Percentiles rank a stretch among this genome's conserved stretches.
Evolutionary conservation across 164 flowering plant genomes (phyloP).

Genomic region (Annona cherimola): DNA sequence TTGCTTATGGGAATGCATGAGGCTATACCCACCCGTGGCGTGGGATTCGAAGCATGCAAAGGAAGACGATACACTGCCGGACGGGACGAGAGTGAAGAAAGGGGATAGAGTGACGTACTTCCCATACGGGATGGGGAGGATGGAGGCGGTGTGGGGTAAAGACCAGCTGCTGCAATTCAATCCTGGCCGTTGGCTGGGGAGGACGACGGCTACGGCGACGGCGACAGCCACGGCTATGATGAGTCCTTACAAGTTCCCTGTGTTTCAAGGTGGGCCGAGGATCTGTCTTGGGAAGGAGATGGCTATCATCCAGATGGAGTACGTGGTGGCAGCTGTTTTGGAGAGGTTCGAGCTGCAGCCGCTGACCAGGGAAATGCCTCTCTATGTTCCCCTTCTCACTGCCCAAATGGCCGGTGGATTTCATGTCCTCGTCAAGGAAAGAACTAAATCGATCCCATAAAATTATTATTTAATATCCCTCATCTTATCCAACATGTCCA

Average conservation of each 20-base stretch:
- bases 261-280: constrained; percentile 82
- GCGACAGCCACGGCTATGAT: constrained; percentile 27
- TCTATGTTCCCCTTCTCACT: constrained; percentile 59
- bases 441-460: constrained; percentile 3
- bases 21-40: constrained; percentile 70
- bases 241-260: constrained; percentile 50
- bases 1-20: constrained; percentile 59
- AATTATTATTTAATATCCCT: no score
- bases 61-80: constrained; percentile 45
- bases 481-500: no score
- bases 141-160: constrained; percentile 67
- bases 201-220: no score
- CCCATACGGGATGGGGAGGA: constrained; percentile 82
- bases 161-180: constrained; percentile 46
- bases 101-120: constrained; percentile 70
- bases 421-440: constrained; percentile 34
- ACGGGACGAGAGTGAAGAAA: constrained; percentile 44
- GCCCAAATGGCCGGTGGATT: constrained; percentile 76
- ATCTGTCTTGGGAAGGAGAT: constrained; percentile 72
- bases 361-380: constrained; percentile 28
- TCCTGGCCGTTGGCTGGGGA: constrained; percentile 62
- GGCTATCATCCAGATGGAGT: constrained; percentile 80
- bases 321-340: constrained; percentile 46
- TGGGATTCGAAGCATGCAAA: constrained; percentile 81
- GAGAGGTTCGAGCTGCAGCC: constrained; percentile 44